Evolutionary conservation across 139 green algal species (phyloP), one percentile per base, ranked within the genome.

Genomic region (Volvox reticuliferus): DNA sequence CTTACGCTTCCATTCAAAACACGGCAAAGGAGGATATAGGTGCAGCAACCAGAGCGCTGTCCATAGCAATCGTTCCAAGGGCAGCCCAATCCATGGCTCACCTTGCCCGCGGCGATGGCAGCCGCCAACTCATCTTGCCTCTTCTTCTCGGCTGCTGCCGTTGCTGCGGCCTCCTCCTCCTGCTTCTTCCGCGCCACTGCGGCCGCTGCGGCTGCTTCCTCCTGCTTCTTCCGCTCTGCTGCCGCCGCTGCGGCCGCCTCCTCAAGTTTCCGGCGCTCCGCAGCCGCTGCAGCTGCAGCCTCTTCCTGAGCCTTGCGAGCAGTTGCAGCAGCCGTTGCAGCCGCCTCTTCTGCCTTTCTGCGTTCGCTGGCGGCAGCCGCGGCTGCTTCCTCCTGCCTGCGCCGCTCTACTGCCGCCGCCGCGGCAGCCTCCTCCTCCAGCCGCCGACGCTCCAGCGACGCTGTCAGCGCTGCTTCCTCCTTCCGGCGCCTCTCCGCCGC

Each of bases 201-300:
- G 30, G 75, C 75, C 50, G 75, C 75, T 1, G 75, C 75, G 2
- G 75, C 75, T 35, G 75, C 75, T 35, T 81, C 75, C 75, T 81
- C 75, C 75, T 55, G 32, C 30, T 81, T 81, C 75, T 61, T 81
- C 20, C 75, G 75, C 75, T 81, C 75, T 9, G 30, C 32, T 35
- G 75, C 75, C 30, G 75, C 75, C 30, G 75, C 75, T 24, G 75
- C 75, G 14, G 75, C 75, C 32, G 75, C 75, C n/a, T 81, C 75
- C 5, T 81, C 75, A n/a, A 61, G 75, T 30, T 55, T 55, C 32
- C 50, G 44, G 17, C 75, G 75, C 33, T 55, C 75, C 9, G 75
- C 75, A 19, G 75, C 75, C 28, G 75, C 75, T 18, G 75, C 75
- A 28, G 75, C 75, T 30, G 75, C 75, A 61, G 75, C 75, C 75